Evolutionary conservation across 1,139 yeast genomes (phyloP).

Genomic region (Scheffersomyces titani): DNA sequence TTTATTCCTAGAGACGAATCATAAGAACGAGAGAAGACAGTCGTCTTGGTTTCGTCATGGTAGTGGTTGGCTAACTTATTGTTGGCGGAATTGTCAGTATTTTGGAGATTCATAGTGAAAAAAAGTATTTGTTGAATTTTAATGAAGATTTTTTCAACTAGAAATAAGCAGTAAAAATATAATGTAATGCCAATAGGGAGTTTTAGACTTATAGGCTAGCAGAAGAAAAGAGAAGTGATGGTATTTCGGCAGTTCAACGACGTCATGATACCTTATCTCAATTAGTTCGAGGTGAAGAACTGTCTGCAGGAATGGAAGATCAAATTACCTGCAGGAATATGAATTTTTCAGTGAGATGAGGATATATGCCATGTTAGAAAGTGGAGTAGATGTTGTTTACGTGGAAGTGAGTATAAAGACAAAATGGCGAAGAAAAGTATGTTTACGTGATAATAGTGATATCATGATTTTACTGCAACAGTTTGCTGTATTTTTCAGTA

Average conservation of each 20-base stretch:
- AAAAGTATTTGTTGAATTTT: neutral
- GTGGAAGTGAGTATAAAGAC: constrained; percentile 8
- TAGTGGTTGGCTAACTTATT: neutral
- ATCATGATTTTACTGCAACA: neutral
- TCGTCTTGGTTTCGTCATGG: neutral
- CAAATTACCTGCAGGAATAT: neutral
- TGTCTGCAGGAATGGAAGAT: neutral
- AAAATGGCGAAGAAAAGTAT: constrained; percentile 33
- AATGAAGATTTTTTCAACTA: neutral
- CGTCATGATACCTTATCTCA: neutral
- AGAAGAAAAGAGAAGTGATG: neutral
- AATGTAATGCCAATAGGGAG: neutral
- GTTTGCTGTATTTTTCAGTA: neutral
- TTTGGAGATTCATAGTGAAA: neutral
- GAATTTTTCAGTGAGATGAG: constrained; percentile 1
- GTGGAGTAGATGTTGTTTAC: neutral
- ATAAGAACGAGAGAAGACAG: constrained; percentile 1
- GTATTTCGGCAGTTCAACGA: neutral
- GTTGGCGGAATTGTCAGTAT: neutral
- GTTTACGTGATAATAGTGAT: constrained; percentile 8
- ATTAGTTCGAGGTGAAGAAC: neutral
- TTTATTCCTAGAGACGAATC: constrained; percentile 13
- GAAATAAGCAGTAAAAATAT: neutral
- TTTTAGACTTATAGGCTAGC: neutral
- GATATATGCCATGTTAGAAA: neutral